These are phyloP conservation scores for Candida anutae DNA, from an alignment of 1,139 yeast genomes.

Conservation along the genomic window DNA sequence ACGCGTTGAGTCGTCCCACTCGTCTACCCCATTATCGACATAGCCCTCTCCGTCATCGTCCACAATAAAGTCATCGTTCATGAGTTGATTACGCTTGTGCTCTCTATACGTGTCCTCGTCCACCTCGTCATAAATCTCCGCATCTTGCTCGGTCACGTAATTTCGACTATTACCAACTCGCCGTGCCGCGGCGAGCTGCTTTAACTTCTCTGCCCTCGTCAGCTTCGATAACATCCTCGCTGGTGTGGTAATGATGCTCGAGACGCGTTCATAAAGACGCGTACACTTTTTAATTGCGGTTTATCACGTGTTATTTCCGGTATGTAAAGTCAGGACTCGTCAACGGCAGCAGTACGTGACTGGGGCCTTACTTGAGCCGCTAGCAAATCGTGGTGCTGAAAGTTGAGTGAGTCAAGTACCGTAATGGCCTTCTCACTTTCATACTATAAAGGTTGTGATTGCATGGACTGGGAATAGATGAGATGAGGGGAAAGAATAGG, in stretches of 20 bases:
- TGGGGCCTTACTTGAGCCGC: not conserved
- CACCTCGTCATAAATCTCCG: conserved; percentile 73
- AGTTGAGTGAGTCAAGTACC: too few relatives aligned
- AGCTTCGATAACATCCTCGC: conserved; percentile 28
- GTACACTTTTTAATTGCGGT: not conserved
- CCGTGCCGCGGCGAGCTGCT: conserved; percentile 35
- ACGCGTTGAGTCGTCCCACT: conserved; percentile 60
- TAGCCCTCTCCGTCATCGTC: conserved; percentile 90
- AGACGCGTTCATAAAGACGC: not conserved
- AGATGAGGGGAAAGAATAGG: too few relatives aligned
- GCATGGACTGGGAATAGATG: too few relatives aligned
- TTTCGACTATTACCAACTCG: conserved; percentile 23
- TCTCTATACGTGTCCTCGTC: conserved; percentile 74
- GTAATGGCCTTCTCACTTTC: too few relatives aligned
- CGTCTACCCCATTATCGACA: conserved; percentile 87
- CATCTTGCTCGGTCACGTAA: conserved; percentile 18
- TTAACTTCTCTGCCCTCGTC: conserved; percentile 27
- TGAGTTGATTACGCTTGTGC: conserved; percentile 69
- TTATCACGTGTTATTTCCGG: not conserved
- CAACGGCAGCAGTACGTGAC: not conserved
- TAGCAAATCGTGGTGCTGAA: too few relatives aligned
- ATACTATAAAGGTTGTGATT: too few relatives aligned
- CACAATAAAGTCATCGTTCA: conserved; percentile 88
- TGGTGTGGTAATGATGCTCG: too few relatives aligned
- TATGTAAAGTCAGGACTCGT: conserved; percentile 1